A percentile compares a stretch with the other conserved stretches of the same genome.
Evolutionary conservation across 129 eudicot genomes (phyloP).

Genomic region (Ambrosia artemisiifolia): DNA sequence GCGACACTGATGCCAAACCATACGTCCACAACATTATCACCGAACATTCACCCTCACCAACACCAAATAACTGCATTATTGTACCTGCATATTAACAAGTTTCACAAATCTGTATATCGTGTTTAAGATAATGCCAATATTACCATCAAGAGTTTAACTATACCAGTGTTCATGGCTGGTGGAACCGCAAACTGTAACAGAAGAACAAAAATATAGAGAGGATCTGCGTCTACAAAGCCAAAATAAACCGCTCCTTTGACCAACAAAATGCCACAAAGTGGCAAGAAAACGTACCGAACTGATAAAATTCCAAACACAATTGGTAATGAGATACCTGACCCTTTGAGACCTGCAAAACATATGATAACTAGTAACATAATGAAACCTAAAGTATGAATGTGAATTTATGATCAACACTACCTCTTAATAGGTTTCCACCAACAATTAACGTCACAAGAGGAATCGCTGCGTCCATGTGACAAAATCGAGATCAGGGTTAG

Average conservation of each 20-base stretch:
- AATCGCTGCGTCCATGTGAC: constrained; percentile 69
- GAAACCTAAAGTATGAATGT: constrained; percentile 1
- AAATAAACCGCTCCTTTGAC: constrained; percentile 53
- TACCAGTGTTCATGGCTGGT: constrained; percentile 94
- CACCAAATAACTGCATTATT: constrained; percentile 58
- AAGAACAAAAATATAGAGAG: constrained; percentile 65
- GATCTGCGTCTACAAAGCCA: constrained; percentile 58
- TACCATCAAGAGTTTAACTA: not conserved
- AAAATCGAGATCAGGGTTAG: not conserved
- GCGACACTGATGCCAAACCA: constrained; percentile 46
- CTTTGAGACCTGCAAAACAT: constrained; percentile 54
- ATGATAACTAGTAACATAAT: constrained; percentile 3
- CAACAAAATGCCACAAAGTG: constrained; percentile 54
- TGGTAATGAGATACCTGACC: constrained; percentile 46
- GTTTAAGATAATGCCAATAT: not conserved
- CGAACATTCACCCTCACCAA: constrained; percentile 64
- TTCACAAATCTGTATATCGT: not conserved
- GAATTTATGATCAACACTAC: constrained; percentile 24
- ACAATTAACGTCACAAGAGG: constrained; percentile 66
- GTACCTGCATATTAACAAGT: constrained; percentile 38
- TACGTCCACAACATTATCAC: constrained; percentile 65
- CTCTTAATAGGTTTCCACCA: constrained; percentile 84
- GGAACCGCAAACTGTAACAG: constrained; percentile 76
- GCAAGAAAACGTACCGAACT: constrained; percentile 58
- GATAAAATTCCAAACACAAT: constrained; percentile 48